These are phyloP conservation scores for Termitomyces sp. DNA, from an alignment of 768 basidiomycete species.

Conservation along the genomic window DNA sequence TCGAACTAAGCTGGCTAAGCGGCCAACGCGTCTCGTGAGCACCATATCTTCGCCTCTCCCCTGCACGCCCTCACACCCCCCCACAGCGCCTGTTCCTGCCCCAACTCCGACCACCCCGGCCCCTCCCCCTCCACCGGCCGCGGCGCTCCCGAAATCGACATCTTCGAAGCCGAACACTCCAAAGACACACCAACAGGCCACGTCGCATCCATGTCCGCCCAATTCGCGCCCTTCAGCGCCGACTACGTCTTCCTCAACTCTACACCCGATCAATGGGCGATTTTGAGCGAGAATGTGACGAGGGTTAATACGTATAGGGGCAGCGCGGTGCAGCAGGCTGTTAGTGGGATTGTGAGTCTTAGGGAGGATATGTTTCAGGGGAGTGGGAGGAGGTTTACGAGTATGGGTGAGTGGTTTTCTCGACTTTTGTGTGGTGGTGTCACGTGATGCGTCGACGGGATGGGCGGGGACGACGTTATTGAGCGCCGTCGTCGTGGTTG, in stretches of 20 bases:
- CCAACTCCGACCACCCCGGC: slow-evolving; percentile 76
- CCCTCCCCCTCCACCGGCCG: slow-evolving; percentile 55
- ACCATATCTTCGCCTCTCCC: too few species aligned
- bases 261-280: not conserved
- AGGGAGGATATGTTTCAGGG: slow-evolving; percentile 18
- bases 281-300: not conserved
- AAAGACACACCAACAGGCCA: slow-evolving; percentile 44
- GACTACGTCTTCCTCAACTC: not conserved
- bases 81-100: slow-evolving; percentile 73
- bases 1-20: slow-evolving; percentile 67
- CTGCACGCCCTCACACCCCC: not conserved
- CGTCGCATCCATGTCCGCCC: slow-evolving; percentile 47
- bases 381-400: slow-evolving; percentile 11
- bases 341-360: not conserved
- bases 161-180: slow-evolving; percentile 74
- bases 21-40: slow-evolving; percentile 78
- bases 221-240: not conserved
- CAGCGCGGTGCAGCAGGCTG: not conserved
- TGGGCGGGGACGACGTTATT: too few species aligned
- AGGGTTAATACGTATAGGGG: not conserved
- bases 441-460: too few species aligned
- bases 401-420: slow-evolving; percentile 3
- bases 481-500: too few species aligned
- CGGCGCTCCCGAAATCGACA: slow-evolving; percentile 80
- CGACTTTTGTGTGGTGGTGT: not conserved